phyloP scores from a whole-genome alignment of 1,284 basidiomycete species.

The Sporisorium graminicola region DNA sequence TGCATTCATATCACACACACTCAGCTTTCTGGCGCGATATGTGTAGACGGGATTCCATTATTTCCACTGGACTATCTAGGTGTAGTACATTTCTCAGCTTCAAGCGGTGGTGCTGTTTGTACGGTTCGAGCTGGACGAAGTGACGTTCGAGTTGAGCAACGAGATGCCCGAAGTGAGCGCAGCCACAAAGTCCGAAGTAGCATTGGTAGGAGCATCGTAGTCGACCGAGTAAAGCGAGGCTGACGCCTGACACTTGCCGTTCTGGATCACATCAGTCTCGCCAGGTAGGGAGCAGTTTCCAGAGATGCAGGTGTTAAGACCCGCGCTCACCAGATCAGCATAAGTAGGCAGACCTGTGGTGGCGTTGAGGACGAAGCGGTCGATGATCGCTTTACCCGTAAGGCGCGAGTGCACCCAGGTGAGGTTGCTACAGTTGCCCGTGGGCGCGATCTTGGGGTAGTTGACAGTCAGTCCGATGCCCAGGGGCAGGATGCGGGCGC shows the following conservation, averaged over 20 bases:
- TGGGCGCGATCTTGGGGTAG: conserved; percentile 44
- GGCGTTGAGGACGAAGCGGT: conserved; percentile 51
- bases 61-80: not conserved
- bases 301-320: conserved; percentile 53
- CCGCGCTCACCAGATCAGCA: conserved; percentile 38
- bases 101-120: conserved; percentile 1
- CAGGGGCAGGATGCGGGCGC: conserved; percentile 43
- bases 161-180: conserved; percentile 28
- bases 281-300: conserved; percentile 62
- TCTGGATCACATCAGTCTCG: conserved; percentile 54
- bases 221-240: conserved; percentile 58
- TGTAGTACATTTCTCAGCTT: not conserved
- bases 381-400: conserved; percentile 57
- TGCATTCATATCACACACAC: not conserved
- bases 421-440: conserved; percentile 41
- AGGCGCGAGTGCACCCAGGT: conserved; percentile 46
- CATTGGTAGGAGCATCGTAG: conserved; percentile 57
- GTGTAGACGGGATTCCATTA: not conserved
- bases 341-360: conserved; percentile 59
- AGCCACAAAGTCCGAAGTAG: not conserved
- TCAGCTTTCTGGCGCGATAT: not conserved
- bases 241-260: conserved; percentile 50
- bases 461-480: conserved; percentile 62
- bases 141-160: conserved; percentile 28
- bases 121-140: conserved; percentile 17